Conservation (phyloP, 2,329 filamentous ascomycete species). For the Nothophaeocryptopus gaeumannii region DNA sequence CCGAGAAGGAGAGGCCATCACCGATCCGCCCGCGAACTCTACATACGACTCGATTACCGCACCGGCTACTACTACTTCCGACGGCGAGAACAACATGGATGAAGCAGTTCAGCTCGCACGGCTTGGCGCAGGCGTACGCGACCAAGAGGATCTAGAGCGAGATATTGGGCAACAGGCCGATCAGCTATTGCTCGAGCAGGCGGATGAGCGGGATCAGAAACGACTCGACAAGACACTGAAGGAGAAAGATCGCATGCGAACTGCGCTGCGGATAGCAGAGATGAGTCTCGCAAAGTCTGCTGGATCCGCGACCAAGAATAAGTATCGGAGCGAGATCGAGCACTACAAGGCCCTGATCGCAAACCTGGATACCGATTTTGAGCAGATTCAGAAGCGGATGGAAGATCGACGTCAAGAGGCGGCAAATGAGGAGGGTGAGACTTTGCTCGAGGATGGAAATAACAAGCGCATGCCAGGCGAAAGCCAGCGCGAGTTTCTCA, state of each 20-base stretch:
- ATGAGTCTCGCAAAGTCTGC: slow-evolving; percentile 56
- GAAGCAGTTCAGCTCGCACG: slow-evolving; percentile 42
- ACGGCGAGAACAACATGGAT: slow-evolving; percentile 16
- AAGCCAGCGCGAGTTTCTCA: slow-evolving; percentile 81
- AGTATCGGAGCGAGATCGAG: slow-evolving; percentile 63
- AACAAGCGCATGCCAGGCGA: slow-evolving; percentile 71
- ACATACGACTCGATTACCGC: not conserved
- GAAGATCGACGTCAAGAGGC: slow-evolving; percentile 64
- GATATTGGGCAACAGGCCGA: slow-evolving; percentile 72
- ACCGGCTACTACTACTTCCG: not conserved
- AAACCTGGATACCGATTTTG: slow-evolving; percentile 67
- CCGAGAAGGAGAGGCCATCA: not conserved
- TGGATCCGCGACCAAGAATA: slow-evolving; percentile 56
- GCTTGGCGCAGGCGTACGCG: slow-evolving; percentile 55
- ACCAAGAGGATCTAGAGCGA: slow-evolving; percentile 86
- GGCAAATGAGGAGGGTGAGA: slow-evolving; percentile 43
- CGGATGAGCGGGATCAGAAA: slow-evolving; percentile 62
- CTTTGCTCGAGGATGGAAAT: slow-evolving; percentile 46
- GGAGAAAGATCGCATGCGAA: slow-evolving; percentile 59
- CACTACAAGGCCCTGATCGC: slow-evolving; percentile 64
- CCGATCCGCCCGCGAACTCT: not conserved
- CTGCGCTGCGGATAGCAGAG: slow-evolving; percentile 61
- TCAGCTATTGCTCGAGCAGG: slow-evolving; percentile 58
- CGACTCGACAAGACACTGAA: slow-evolving; percentile 57
- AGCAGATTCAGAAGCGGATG: slow-evolving; percentile 78